Conservation (phyloP, 306 rosid species). For the Sechiopsis laciniata region DNA sequence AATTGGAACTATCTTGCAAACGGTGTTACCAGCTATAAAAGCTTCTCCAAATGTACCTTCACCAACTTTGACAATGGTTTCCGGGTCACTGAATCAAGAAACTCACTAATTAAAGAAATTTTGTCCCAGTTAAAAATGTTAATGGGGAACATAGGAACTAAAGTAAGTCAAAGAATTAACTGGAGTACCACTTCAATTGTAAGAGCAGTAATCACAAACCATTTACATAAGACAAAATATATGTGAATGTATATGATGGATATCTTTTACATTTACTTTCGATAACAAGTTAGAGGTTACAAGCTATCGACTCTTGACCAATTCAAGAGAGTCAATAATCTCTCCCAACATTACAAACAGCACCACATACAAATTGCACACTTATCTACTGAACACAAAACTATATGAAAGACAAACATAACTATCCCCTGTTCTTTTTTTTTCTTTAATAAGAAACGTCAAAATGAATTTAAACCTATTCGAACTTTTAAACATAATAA, state of each 20-base stretch:
- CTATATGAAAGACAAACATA: too few relatives aligned
- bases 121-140: slow-evolving; percentile 10
- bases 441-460: too few relatives aligned
- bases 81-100: slow-evolving; percentile 46
- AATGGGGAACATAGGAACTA: neutral
- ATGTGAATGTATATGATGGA: neutral
- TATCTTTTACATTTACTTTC: too few relatives aligned
- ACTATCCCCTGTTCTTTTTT: too few relatives aligned
- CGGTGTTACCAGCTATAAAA: slow-evolving; percentile 65
- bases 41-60: slow-evolving; percentile 98
- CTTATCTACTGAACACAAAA: too few relatives aligned
- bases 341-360: too few relatives aligned
- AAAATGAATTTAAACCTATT: too few relatives aligned
- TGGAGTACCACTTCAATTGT: neutral
- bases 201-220: slow-evolving; percentile 2
- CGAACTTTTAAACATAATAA: too few relatives aligned
- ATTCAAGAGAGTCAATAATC: too few relatives aligned
- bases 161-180: slow-evolving; percentile 15
- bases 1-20: slow-evolving; percentile 87
- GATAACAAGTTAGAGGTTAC: too few relatives aligned
- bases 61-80: slow-evolving; percentile 62
- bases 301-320: too few relatives aligned
- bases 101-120: slow-evolving; percentile 28
- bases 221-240: neutral
- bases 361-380: too few relatives aligned